phyloP scores from a whole-genome alignment of 257 asterid genomes.

The Ehretia macrophylla region DNA sequence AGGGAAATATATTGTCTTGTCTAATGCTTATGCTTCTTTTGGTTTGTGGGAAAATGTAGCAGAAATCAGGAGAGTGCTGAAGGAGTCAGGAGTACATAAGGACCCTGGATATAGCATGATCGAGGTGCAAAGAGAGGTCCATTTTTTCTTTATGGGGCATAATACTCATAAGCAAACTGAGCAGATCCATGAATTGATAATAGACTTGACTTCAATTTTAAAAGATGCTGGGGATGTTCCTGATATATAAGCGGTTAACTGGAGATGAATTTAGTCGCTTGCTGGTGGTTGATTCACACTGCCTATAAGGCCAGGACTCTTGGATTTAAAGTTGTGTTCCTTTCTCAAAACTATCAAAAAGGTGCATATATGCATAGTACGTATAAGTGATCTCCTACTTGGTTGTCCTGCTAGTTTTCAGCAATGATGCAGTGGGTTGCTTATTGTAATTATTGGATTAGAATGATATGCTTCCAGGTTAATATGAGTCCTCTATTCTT shows the following conservation, averaged over 20 bases:
- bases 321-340: background rate
- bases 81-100: slow-evolving; percentile 72
- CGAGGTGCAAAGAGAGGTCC: slow-evolving; percentile 66
- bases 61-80: slow-evolving; percentile 72
- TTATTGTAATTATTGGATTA: background rate
- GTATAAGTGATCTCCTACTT: background rate
- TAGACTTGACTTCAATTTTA: slow-evolving; percentile 42
- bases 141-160: slow-evolving; percentile 84
- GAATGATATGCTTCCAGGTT: background rate
- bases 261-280: slow-evolving; percentile 17
- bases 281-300: slow-evolving; percentile 2
- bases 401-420: background rate
- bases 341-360: background rate
- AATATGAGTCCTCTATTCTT: background rate
- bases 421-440: background rate
- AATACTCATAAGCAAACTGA: slow-evolving; percentile 64
- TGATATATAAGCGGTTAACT: slow-evolving; percentile 35
- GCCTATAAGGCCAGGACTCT: background rate
- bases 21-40: slow-evolving; percentile 79
- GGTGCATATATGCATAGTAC: background rate
- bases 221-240: slow-evolving; percentile 47
- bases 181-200: slow-evolving; percentile 44
- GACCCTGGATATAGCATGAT: slow-evolving; percentile 95
- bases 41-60: slow-evolving; percentile 92
- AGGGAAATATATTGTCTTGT: slow-evolving; percentile 79